phyloP scores from a whole-genome alignment of 352 stramenopile genomes.

The Phytophthora europaea region DNA sequence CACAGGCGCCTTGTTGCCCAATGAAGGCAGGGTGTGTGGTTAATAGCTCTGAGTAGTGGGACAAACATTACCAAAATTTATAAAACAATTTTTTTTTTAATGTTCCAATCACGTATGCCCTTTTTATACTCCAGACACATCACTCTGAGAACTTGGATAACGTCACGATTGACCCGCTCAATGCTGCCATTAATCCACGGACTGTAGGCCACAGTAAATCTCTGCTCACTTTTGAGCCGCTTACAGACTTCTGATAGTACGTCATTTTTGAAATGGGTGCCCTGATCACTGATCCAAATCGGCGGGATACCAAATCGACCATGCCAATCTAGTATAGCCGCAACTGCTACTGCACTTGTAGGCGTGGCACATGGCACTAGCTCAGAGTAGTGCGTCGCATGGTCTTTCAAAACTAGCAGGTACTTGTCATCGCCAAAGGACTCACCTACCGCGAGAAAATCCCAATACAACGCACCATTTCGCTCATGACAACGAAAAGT shows the following conservation, averaged over 20 bases:
- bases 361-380: conserved; percentile 29
- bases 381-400: conserved; percentile 26
- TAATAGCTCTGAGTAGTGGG: conserved; percentile 32
- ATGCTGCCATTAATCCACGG: not conserved
- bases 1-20: conserved; percentile 26
- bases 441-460: not conserved
- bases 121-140: not conserved
- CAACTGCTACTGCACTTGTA: conserved; percentile 19
- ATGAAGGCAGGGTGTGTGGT: conserved; percentile 36
- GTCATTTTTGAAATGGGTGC: not conserved
- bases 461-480: not conserved
- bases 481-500: not conserved
- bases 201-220: not conserved
- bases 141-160: not conserved
- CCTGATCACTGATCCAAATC: not conserved
- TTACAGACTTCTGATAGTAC: not conserved
- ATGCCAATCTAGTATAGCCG: conserved; percentile 22
- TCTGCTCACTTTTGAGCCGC: not conserved
- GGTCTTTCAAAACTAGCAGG: not conserved
- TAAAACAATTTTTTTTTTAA: too few species aligned
- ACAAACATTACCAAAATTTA: too few species aligned
- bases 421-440: not conserved
- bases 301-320: not conserved
- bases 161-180: not conserved
- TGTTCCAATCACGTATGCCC: conserved; percentile 22